Conservation (phyloP, 192 early-diverging fungal genomes). For the Cladochytrium replicatum region DNA sequence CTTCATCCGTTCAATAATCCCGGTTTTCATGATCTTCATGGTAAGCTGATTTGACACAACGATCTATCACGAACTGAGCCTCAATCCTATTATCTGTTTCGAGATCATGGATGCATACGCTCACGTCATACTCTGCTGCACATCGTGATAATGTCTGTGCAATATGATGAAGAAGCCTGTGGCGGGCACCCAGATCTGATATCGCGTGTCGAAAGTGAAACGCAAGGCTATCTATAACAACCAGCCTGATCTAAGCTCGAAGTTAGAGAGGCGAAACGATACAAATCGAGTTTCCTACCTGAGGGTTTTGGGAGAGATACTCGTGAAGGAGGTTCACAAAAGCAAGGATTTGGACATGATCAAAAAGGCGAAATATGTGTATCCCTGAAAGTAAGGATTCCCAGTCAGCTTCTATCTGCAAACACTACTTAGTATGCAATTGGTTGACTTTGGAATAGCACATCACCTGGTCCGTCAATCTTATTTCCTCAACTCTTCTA, state of each 20-base stretch:
- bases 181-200: constrained; percentile 22
- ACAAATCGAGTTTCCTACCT: constrained; percentile 3
- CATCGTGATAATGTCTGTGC: constrained; percentile 19
- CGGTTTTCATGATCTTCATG: constrained; percentile 12
- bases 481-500: no score
- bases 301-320: constrained; percentile 6
- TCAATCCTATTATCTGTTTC: no score
- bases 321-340: constrained; percentile 16
- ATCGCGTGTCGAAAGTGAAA: constrained; percentile 38
- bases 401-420: no score
- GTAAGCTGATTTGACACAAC: constrained; percentile 34
- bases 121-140: constrained; percentile 14
- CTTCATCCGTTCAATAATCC: constrained; percentile 2
- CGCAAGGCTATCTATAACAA: constrained; percentile 34
- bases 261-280: background rate
- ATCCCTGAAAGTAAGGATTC: constrained; percentile 15
- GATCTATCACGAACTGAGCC: constrained; percentile 8
- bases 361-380: constrained; percentile 22
- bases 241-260: constrained; percentile 22
- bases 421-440: no score
- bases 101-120: constrained; percentile 6
- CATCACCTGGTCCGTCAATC: constrained; percentile 2
- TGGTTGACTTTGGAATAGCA: background rate
- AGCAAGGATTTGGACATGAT: constrained; percentile 20
- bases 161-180: constrained; percentile 20